Base-by-base conservation (phyloP, 139 green algal species). In the Picochlorum sp. region DNA sequence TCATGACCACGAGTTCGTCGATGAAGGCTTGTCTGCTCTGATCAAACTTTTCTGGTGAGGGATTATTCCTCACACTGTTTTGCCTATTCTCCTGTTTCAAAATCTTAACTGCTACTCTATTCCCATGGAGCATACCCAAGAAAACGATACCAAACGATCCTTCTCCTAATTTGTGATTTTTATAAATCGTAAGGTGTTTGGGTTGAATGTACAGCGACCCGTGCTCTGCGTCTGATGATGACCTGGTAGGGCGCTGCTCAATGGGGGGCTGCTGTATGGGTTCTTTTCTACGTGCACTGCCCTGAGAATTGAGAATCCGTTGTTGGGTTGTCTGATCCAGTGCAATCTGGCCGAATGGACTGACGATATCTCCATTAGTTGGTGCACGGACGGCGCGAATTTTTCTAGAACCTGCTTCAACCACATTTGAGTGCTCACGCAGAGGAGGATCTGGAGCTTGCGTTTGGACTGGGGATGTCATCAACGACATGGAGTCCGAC, bases 101-200 rank as follows among this genome's bases (percentile, higher is more conserved):
- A 11, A 66, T 44, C 7, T 66, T 66, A 13, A 66, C 31, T 31
- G 60, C 60, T 38, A 66, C 60, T 56, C n/a, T 55, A 20, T 44
- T 57, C 18, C 34, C 34, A n/a, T 41, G 24, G 9, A 41, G 24
- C 18, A 44, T 66, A 8, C 30, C 34, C 23, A 41, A 45, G n/a
- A 30, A 66, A 26, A 66, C 60, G 21, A 13, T 31, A 21, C 60
- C 60, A 45, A 66, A 66, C 9, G 31, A 58, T 20, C 60, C 60
- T 23, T 66, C 24, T 56, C 60, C 60, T 14, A 66, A 28, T 52
- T 52, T 52, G 8, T 52, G 16, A 54, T 54, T 21, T 21, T 54
- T 21, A 41, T 41, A 41, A 8, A 54, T 54, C 16, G 16, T 20
- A 18, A 54, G 47, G n/a, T 54, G 18, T 20, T 54, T 21, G 8